Evolutionary conservation across 2,329 filamentous ascomycete species (phyloP).

Genomic region (Alternaria consortialis): DNA sequence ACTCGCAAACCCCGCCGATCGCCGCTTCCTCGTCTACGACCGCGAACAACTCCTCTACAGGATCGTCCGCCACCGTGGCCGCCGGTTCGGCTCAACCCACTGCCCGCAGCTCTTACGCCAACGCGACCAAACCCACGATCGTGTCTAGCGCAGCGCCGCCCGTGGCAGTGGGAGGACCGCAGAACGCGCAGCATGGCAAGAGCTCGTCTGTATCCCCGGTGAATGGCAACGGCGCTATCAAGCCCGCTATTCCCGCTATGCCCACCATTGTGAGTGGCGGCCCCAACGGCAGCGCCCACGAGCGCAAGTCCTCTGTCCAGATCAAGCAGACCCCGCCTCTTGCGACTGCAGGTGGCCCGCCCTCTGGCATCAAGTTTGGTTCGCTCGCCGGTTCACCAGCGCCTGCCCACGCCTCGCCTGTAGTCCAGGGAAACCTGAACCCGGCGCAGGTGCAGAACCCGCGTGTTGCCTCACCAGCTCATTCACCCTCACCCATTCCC

Average conservation of each 20-base stretch:
- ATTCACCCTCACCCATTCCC: slow-evolving; percentile 92
- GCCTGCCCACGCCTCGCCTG: slow-evolving; percentile 71
- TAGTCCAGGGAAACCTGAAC: slow-evolving; percentile 68
- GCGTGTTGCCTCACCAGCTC: slow-evolving; percentile 81
- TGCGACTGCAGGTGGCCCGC: slow-evolving; percentile 58
- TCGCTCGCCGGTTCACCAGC: slow-evolving; percentile 71
- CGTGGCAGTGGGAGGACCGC: slow-evolving; percentile 63
- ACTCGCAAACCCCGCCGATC: slow-evolving; percentile 60
- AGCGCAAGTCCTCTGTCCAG: slow-evolving; percentile 89
- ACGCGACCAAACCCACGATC: slow-evolving; percentile 65
- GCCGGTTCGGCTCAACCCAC: slow-evolving; percentile 65
- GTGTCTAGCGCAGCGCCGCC: slow-evolving; percentile 61
- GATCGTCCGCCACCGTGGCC: slow-evolving; percentile 59
- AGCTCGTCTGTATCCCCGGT: slow-evolving; percentile 70
- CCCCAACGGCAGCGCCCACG: slow-evolving; percentile 78
- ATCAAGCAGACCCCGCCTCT: slow-evolving; percentile 78
- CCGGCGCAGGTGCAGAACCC: slow-evolving; percentile 66
- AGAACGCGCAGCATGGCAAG: slow-evolving; percentile 60
- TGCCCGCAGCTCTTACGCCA: slow-evolving; percentile 67
- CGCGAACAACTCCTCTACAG: slow-evolving; percentile 59
- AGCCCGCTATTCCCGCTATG: slow-evolving; percentile 45
- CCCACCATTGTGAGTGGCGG: slow-evolving; percentile 70
- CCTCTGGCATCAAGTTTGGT: slow-evolving; percentile 77
- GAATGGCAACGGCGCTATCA: slow-evolving; percentile 76
- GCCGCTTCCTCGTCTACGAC: slow-evolving; percentile 59